A percentile compares a stretch with the other conserved stretches of the same genome.
Conservation (phyloP, 2,329 filamentous ascomycete genomes). For the Thielaviopsis euricoi region DNA sequence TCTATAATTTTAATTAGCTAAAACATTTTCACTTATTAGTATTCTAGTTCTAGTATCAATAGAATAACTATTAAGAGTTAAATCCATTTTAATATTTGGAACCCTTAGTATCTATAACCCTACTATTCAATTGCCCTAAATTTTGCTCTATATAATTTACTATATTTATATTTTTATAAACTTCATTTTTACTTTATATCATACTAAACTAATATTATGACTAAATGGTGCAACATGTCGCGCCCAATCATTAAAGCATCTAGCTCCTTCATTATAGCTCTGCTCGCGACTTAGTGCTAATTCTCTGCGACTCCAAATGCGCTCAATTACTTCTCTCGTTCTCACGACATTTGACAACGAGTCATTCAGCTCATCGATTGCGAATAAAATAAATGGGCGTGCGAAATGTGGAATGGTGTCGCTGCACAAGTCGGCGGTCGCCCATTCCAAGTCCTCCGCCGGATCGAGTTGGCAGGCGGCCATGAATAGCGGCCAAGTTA, state of each 20-base stretch:
- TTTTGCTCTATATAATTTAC: too few relatives aligned
- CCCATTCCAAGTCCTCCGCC: conserved; percentile 20
- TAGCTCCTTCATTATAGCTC: background rate
- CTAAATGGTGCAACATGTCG: conserved; percentile 25
- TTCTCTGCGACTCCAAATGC: conserved; percentile 26
- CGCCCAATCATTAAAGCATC: conserved; percentile 24
- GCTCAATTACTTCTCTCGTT: conserved; percentile 26
- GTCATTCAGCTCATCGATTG: conserved; percentile 21
- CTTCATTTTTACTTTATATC: conserved; percentile 9
- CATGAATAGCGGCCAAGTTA: conserved; percentile 27
- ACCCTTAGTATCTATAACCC: too few relatives aligned
- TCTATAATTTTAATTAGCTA: too few relatives aligned
- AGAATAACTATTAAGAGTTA: too few relatives aligned
- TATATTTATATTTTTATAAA: too few relatives aligned
- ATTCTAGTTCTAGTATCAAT: too few relatives aligned
- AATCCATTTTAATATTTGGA: too few relatives aligned
- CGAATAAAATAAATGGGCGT: conserved; percentile 22
- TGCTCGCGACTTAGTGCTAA: conserved; percentile 11
- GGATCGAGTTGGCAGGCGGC: conserved; percentile 25
- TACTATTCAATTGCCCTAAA: too few relatives aligned
- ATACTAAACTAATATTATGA: conserved; percentile 25
- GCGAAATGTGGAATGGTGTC: conserved; percentile 16
- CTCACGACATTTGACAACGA: conserved; percentile 24
- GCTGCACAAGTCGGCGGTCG: conserved; percentile 11
- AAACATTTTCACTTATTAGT: too few relatives aligned